phyloP scores from a whole-genome alignment of 2,329 filamentous ascomycete genomes.

The Ophiostoma ulmi region DNA sequence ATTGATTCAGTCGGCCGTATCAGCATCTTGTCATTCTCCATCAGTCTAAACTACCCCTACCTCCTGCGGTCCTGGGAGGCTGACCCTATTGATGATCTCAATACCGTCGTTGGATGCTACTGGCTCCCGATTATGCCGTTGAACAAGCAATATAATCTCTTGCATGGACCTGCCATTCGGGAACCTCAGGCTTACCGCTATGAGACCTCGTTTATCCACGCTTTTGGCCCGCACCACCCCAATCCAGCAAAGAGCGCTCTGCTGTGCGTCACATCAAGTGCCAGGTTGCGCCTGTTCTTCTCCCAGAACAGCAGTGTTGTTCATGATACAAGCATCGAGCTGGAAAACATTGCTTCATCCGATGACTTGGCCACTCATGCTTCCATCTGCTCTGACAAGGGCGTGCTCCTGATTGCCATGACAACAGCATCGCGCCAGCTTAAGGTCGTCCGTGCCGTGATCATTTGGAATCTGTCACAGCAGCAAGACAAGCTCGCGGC shows the following conservation, averaged over 20 bases:
- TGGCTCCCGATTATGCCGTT: slow-evolving; percentile 66
- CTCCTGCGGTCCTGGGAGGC: slow-evolving; percentile 56
- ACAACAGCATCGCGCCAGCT: slow-evolving; percentile 67
- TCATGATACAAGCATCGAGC: slow-evolving; percentile 65
- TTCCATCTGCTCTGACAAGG: slow-evolving; percentile 67
- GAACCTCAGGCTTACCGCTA: slow-evolving; percentile 62
- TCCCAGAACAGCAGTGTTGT: slow-evolving; percentile 68
- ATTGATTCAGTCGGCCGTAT: slow-evolving; percentile 76
- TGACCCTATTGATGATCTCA: slow-evolving; percentile 69
- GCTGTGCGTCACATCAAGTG: slow-evolving; percentile 69
- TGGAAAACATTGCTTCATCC: slow-evolving; percentile 66
- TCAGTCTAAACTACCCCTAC: slow-evolving; percentile 67
- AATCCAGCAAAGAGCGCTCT: slow-evolving; percentile 66
- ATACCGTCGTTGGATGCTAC: slow-evolving; percentile 74
- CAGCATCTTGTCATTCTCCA: slow-evolving; percentile 64
- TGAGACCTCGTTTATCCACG: slow-evolving; percentile 59
- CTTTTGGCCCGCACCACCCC: slow-evolving; percentile 68
- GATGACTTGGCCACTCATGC: slow-evolving; percentile 78
- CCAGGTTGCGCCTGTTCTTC: slow-evolving; percentile 70
- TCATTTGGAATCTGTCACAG: slow-evolving; percentile 66
- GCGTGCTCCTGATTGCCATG: slow-evolving; percentile 60
- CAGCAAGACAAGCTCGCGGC: slow-evolving; percentile 48
- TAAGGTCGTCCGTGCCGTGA: slow-evolving; percentile 65
- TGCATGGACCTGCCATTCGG: slow-evolving; percentile 60
- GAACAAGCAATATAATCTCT: slow-evolving; percentile 44